Conservation (phyloP, 2,329 filamentous ascomycete species). For the Calonectria honghensis region DNA sequence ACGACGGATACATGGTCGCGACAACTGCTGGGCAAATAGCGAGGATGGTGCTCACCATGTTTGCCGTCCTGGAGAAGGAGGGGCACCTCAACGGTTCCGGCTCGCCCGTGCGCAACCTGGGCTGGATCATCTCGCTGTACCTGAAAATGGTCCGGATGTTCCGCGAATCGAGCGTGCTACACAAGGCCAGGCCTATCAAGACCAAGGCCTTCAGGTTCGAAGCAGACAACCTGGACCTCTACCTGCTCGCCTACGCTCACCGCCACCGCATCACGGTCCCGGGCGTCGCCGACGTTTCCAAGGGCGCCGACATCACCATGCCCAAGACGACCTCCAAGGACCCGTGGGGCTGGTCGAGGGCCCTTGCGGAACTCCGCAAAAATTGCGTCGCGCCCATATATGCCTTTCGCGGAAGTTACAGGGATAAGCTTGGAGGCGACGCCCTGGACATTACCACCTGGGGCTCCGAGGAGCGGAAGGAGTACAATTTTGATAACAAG, state of each 20-base stretch:
- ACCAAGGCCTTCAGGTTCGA: background rate
- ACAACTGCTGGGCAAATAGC: background rate
- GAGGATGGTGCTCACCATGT: constrained; percentile 21
- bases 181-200: background rate
- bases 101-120: background rate
- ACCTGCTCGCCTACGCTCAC: constrained; percentile 18
- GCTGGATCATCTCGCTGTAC: constrained; percentile 14
- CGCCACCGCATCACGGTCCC: background rate
- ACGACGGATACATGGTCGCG: background rate
- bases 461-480: background rate
- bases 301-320: background rate
- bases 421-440: background rate
- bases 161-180: background rate
- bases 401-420: background rate
- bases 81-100: background rate
- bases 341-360: constrained; percentile 1
- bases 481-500: background rate
- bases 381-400: background rate
- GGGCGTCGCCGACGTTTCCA: background rate
- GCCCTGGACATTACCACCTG: constrained; percentile 15
- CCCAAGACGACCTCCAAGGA: background rate
- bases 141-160: background rate
- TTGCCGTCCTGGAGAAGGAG: background rate
- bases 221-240: background rate
- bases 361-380: background rate